Percentiles rank a stretch among this genome's conserved stretches.
These are phyloP conservation scores for Axilococcus clingmanii DNA, from an alignment of 139 green algal genomes.

Conservation along the genomic window DNA sequence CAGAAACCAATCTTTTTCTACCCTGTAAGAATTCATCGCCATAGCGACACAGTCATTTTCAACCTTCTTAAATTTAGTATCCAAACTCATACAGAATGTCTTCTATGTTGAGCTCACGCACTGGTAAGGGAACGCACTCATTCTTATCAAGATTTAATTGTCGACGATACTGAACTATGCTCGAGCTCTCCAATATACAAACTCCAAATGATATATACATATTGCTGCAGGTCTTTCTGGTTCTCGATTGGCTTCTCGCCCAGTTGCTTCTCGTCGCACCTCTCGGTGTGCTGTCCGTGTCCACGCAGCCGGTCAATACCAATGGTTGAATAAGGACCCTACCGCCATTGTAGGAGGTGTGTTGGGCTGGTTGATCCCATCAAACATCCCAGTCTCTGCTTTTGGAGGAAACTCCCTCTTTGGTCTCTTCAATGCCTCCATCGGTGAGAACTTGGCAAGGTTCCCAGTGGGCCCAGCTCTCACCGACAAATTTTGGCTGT, in stretches of 20 bases:
- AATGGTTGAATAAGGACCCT: slow-evolving; percentile 35
- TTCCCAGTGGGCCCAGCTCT: slow-evolving; percentile 73
- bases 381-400: slow-evolving; percentile 44
- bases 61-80: too few species aligned
- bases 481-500: slow-evolving; percentile 20
- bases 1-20: too few species aligned
- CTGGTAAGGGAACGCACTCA: too few species aligned
- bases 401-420: slow-evolving; percentile 69
- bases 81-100: too few species aligned
- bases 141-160: too few species aligned
- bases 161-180: too few species aligned
- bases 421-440: slow-evolving; percentile 51
- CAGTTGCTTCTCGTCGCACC: background rate
- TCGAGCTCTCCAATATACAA: too few species aligned
- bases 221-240: slow-evolving; percentile 12
- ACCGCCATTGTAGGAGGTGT: slow-evolving; percentile 16
- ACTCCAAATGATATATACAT: background rate
- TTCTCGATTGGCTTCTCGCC: slow-evolving; percentile 11
- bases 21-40: too few species aligned
- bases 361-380: slow-evolving; percentile 56
- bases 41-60: too few species aligned
- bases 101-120: too few species aligned
- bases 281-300: slow-evolving; percentile 9
- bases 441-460: slow-evolving; percentile 58
- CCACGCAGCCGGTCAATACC: slow-evolving; percentile 48